Evolutionary conservation across 139 green algal species (phyloP), one percentile per base, ranked within the genome.

Genomic region (Tetradesmus obliquus): DNA sequence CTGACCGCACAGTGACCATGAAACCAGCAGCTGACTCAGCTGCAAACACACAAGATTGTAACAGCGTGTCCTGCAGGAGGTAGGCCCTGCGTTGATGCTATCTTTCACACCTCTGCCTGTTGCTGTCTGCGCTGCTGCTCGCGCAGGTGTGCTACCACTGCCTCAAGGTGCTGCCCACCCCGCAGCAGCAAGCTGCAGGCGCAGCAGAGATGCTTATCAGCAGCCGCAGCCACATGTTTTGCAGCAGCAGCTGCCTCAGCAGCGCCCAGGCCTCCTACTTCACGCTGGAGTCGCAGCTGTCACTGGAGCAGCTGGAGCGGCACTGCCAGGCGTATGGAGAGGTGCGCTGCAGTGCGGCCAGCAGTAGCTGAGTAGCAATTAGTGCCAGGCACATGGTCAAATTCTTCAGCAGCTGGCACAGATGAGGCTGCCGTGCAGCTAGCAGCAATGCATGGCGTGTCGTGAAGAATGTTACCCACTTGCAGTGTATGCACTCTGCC

Each of bases 91-190:
- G 32, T 45, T 45, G 32, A 45, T 45, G 32, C 32, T 45, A 45
- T 45, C 32, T 45, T 45, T 22, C 55, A 69, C 53, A 5, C 13
- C 2, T 45, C 3, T 12, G 20, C 2, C 32, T 86, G 53, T 6
- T 62, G 45, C 55, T 55, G 53, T 32, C 54, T 57, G 17, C 24
- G 22, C n/a, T 87, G 20, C n/a, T 17, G 3, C 22, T 5, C 82
- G 10, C 22, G 45, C 71, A 90, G 86, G 86, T 90, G 69, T 90
- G 86, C 71, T 90, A 90, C 53, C 86, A 90, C 71, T 90, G 86
- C 58, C 71, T 90, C 20, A 90, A 90, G 53, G 86, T 90, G 53
- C 86, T 90, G 9, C 71, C 84, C 32, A 51, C 60, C n/a, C 32
- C 32, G 6, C 24, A 81, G 17, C 15, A 89, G 82, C 82, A 51